Evolutionary conservation across 73 alveolate species (phyloP).

Genomic region (Paramecium biaurelia): DNA sequence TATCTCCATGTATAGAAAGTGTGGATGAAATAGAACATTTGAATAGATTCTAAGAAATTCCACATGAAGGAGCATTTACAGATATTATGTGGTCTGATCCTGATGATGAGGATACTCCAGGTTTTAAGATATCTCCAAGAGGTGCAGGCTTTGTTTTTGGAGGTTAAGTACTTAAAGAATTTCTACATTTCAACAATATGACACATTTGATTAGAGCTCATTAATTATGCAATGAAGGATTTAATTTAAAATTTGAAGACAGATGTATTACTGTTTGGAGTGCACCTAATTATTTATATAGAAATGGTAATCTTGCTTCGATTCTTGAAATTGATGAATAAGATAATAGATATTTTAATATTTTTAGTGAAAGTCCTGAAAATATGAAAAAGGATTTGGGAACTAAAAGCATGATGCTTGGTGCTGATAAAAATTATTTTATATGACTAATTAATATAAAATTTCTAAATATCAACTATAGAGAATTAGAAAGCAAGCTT

Average conservation of each 20-base stretch:
- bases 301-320: conserved; percentile 88
- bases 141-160: conserved; percentile 99
- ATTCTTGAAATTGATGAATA: conserved; percentile 96
- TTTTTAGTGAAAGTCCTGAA: conserved; percentile 93
- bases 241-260: conserved; percentile 85
- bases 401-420: conserved; percentile 43
- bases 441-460: conserved; percentile 4
- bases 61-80: conserved; percentile 98
- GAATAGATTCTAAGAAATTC: conserved; percentile 95
- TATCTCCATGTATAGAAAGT: conserved; percentile 92
- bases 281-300: conserved; percentile 98
- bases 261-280: conserved; percentile 95
- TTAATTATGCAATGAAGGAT: conserved; percentile 97
- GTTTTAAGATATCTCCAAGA: conserved; percentile 88
- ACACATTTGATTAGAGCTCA: conserved; percentile 95
- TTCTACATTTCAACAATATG: conserved; percentile 89
- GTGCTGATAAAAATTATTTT: conserved; percentile 38
- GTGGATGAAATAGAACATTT: conserved; percentile 93
- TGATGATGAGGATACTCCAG: conserved; percentile 85
- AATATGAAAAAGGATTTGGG: conserved; percentile 70
- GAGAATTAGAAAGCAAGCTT: background rate
- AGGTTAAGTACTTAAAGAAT: conserved; percentile 91
- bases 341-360: conserved; percentile 86
- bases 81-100: conserved; percentile 99
- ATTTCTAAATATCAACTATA: background rate